Evolutionary conservation across 805 yeast species (phyloP).

Genomic region (Myxozyma sirexii): DNA sequence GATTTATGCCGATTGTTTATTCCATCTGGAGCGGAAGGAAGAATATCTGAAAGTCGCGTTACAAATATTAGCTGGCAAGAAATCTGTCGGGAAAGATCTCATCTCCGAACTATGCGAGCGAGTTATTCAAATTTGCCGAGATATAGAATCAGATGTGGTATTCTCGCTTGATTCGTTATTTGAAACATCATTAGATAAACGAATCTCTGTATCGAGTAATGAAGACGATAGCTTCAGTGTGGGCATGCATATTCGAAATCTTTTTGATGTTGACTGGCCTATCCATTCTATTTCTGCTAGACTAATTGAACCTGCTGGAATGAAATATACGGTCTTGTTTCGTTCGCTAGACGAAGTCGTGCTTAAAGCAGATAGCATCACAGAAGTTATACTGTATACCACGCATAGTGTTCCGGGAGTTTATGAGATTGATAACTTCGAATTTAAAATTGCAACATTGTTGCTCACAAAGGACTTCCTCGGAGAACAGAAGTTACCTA

Average conservation of each 20-base stretch:
- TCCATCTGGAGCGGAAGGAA: conserved; percentile 35
- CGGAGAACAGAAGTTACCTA: not conserved
- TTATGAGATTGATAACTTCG: conserved; percentile 41
- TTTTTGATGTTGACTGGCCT: conserved; percentile 21
- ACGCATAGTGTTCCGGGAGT: conserved; percentile 44
- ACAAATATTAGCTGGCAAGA: conserved; percentile 19
- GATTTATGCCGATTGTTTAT: conserved; percentile 68
- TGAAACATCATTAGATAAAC: not conserved
- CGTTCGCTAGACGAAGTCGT: conserved; percentile 12
- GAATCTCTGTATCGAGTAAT: conserved; percentile 5
- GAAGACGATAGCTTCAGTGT: conserved; percentile 27
- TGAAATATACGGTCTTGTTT: conserved; percentile 27
- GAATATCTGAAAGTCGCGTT: conserved; percentile 37
- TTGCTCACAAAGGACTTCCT: conserved; percentile 36
- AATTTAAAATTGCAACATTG: conserved; percentile 38
- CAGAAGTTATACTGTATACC: conserved; percentile 37
- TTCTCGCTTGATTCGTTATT: conserved; percentile 21
- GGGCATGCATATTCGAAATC: conserved; percentile 9
- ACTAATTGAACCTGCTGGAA: conserved; percentile 24
- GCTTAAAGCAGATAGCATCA: conserved; percentile 14
- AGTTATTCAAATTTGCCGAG: conserved; percentile 7
- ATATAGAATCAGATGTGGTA: conserved; percentile 1
- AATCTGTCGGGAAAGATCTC: not conserved
- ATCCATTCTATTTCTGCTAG: conserved; percentile 14
- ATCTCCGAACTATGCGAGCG: conserved; percentile 8